These are phyloP conservation scores for Stromatinia cepivora DNA, from an alignment of 2,329 filamentous ascomycete genomes.

Conservation along the genomic window DNA sequence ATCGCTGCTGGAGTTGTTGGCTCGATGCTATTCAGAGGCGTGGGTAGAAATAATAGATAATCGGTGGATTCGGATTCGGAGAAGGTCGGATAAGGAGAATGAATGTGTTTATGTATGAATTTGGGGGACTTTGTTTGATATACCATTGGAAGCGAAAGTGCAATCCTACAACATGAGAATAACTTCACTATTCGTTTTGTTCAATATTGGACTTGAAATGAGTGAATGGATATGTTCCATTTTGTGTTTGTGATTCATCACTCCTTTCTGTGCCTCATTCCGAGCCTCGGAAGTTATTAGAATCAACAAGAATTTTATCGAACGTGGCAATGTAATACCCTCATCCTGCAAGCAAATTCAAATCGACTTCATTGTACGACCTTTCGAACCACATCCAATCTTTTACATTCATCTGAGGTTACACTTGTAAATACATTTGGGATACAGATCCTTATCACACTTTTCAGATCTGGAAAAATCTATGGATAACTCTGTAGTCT, in stretches of 20 bases:
- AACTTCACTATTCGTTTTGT: background rate
- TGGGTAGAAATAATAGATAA: conserved; percentile 54
- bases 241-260: background rate
- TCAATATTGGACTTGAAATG: background rate
- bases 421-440: background rate
- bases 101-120: conserved; percentile 14
- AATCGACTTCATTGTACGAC: background rate
- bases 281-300: background rate
- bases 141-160: conserved; percentile 31
- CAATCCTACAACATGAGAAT: conserved; percentile 3
- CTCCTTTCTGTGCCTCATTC: background rate
- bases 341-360: conserved; percentile 1
- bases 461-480: background rate
- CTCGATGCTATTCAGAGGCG: conserved; percentile 77
- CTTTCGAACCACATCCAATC: background rate
- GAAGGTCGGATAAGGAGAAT: background rate
- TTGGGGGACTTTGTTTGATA: conserved; percentile 30
- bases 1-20: conserved; percentile 92
- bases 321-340: background rate
- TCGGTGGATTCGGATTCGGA: background rate
- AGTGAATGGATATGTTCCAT: background rate
- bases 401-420: background rate
- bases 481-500: background rate
- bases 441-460: background rate
- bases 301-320: background rate